Evolutionary conservation across 2,329 filamentous ascomycete species (phyloP).

Genomic region (Trichophyton benhamiae): DNA sequence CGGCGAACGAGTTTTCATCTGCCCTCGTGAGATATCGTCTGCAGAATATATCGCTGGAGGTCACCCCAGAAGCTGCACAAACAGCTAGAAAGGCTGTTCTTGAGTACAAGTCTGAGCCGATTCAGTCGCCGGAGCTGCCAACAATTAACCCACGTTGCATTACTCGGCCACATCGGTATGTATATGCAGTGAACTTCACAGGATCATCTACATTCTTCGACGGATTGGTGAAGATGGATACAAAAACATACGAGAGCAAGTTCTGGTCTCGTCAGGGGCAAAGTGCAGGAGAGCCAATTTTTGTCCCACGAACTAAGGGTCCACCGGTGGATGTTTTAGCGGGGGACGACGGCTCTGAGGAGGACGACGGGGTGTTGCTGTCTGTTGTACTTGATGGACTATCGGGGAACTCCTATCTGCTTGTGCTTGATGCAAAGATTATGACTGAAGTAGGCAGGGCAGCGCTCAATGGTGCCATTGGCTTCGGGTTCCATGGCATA

Average conservation of each 20-base stretch:
- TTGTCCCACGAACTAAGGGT: constrained; percentile 27
- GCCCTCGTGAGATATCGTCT: constrained; percentile 27
- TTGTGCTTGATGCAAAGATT: constrained; percentile 39
- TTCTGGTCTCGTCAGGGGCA: constrained; percentile 40
- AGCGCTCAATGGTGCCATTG: constrained; percentile 37
- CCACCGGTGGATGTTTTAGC: not conserved
- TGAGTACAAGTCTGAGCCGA: constrained; percentile 18
- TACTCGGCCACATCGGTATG: constrained; percentile 37
- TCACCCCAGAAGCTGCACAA: not conserved
- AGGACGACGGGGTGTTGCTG: constrained; percentile 44
- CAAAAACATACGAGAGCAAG: constrained; percentile 27
- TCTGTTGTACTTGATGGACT: constrained; percentile 42
- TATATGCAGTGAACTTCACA: constrained; percentile 37
- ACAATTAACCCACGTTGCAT: constrained; percentile 37
- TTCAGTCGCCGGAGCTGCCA: constrained; percentile 35
- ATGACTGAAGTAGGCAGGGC: constrained; percentile 41
- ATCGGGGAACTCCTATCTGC: constrained; percentile 40
- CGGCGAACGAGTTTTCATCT: constrained; percentile 14
- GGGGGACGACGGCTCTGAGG: constrained; percentile 21
- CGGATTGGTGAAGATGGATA: constrained; percentile 42
- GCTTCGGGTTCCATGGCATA: constrained; percentile 44
- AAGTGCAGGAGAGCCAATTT: constrained; percentile 44
- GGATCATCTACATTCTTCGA: constrained; percentile 41
- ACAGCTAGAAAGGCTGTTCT: constrained; percentile 13
- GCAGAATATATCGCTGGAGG: constrained; percentile 18